Evolutionary conservation across 176 grass and related monocot genomes (phyloP).

Genomic region (Oryza coarctata): DNA sequence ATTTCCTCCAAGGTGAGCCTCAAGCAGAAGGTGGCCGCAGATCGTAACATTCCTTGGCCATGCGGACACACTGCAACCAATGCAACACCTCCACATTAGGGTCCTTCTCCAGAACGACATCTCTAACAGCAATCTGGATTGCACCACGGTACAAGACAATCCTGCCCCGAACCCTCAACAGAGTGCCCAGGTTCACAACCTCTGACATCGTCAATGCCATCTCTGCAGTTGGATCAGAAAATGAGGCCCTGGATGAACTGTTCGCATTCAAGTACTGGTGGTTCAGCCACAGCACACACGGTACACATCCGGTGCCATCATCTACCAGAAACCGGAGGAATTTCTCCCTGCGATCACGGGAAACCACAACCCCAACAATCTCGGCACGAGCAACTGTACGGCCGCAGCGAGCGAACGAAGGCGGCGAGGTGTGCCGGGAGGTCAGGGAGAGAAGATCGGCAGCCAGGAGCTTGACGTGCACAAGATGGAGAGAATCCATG

Average conservation of each 20-base stretch:
- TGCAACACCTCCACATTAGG: slow-evolving; percentile 70
- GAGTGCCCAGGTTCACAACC: slow-evolving; percentile 48
- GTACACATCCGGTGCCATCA: slow-evolving; percentile 76
- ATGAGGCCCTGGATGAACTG: background rate
- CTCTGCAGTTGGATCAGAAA: slow-evolving; percentile 48
- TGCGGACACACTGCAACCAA: slow-evolving; percentile 67
- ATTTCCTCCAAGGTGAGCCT: background rate
- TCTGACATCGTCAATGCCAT: slow-evolving; percentile 41
- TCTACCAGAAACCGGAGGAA: slow-evolving; percentile 71
- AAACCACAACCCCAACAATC: slow-evolving; percentile 62
- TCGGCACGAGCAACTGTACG: slow-evolving; percentile 43
- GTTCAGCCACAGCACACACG: slow-evolving; percentile 76
- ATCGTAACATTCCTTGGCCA: slow-evolving; percentile 68
- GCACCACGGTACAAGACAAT: slow-evolving; percentile 54
- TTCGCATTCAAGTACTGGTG: slow-evolving; percentile 23
- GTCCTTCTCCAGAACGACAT: slow-evolving; percentile 72
- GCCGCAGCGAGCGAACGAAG: slow-evolving; percentile 42
- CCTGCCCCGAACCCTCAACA: slow-evolving; percentile 71
- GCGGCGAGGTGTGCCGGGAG: slow-evolving; percentile 15
- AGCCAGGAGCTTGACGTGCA: slow-evolving; percentile 68
- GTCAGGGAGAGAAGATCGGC: slow-evolving; percentile 58
- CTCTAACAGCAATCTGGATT: slow-evolving; percentile 66
- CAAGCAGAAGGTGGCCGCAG: slow-evolving; percentile 14
- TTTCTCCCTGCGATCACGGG: slow-evolving; percentile 46
- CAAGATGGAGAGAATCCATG: slow-evolving; percentile 42